These are phyloP conservation scores for Agrocybe chaxingu DNA, from an alignment of 768 basidiomycete genomes.

Conservation along the genomic window DNA sequence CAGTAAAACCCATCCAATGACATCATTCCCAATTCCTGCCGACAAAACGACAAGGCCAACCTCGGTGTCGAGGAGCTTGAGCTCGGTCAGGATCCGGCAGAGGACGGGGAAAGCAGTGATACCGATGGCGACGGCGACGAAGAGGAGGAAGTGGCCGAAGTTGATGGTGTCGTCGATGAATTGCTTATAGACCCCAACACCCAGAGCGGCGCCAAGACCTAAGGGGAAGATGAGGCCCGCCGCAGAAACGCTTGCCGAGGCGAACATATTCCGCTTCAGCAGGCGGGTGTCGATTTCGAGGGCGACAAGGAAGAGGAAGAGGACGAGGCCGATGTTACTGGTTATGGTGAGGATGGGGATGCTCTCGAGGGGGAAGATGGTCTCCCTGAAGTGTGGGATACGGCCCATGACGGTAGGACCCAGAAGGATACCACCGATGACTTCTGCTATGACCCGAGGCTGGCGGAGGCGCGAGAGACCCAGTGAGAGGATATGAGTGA, in stretches of 20 bases:
- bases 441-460: conserved; percentile 92
- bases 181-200: conserved; percentile 70
- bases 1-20: conserved; percentile 78
- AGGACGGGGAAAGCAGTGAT: conserved; percentile 84
- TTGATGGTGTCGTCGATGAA: conserved; percentile 58
- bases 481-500: conserved; percentile 72
- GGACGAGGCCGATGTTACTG: conserved; percentile 69
- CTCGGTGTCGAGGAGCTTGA: conserved; percentile 76
- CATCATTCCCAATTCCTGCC: conserved; percentile 78
- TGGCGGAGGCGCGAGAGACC: conserved; percentile 70
- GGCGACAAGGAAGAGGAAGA: conserved; percentile 83
- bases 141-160: conserved; percentile 82
- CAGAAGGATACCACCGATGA: conserved; percentile 85
- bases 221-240: conserved; percentile 77
- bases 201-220: conserved; percentile 72
- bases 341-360: conserved; percentile 66
- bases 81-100: conserved; percentile 80
- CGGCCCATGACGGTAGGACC: conserved; percentile 77
- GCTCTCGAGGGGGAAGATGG: conserved; percentile 54
- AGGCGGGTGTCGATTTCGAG: conserved; percentile 78
- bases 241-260: conserved; percentile 56
- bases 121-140: conserved; percentile 78
- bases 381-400: conserved; percentile 65
- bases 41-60: conserved; percentile 84
- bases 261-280: conserved; percentile 58